Evolutionary conservation across 805 yeast genomes (phyloP).

Genomic region (Ogataea polymorpha): DNA sequence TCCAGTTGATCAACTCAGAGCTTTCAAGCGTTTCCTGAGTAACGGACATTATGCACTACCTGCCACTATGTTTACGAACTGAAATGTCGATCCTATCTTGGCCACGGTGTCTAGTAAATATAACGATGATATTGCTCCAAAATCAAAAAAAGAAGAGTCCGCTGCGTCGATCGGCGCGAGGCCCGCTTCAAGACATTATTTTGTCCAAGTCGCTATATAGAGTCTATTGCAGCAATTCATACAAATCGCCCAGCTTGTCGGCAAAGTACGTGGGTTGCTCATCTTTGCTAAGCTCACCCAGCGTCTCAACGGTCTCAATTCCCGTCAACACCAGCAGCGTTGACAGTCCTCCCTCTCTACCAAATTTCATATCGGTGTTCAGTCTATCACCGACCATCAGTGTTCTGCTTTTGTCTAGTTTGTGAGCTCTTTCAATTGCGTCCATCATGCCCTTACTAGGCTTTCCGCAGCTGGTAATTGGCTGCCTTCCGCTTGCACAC

Average conservation of each 20-base stretch:
- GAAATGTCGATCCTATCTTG: not conserved
- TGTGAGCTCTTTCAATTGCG: slow-evolving; percentile 68
- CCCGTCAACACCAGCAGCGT: slow-evolving; percentile 90
- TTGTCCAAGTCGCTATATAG: not conserved
- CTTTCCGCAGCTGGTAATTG: slow-evolving; percentile 83
- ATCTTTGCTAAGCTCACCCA: slow-evolving; percentile 38
- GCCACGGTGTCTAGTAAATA: not conserved
- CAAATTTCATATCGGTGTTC: slow-evolving; percentile 93
- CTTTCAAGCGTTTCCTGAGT: slow-evolving; percentile 34
- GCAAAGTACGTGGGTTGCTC: slow-evolving; percentile 68
- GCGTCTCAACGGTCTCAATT: slow-evolving; percentile 72
- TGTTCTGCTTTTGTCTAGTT: slow-evolving; percentile 55
- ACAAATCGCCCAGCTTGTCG: slow-evolving; percentile 72
- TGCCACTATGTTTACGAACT: not conserved
- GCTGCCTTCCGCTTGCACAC: slow-evolving; percentile 73
- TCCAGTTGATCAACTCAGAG: slow-evolving; percentile 80
- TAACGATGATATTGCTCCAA: not conserved
- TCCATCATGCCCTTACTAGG: slow-evolving; percentile 90
- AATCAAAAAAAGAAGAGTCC: not conserved
- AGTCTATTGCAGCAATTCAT: slow-evolving; percentile 38
- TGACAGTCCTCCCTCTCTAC: slow-evolving; percentile 79
- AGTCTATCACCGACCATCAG: slow-evolving; percentile 95
- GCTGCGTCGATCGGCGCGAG: slow-evolving; percentile 4
- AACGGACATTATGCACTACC: slow-evolving; percentile 16
- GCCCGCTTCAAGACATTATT: not conserved